Base-by-base conservation (phyloP, 768 basidiomycete genomes). In the Boletus eberwhitei region DNA sequence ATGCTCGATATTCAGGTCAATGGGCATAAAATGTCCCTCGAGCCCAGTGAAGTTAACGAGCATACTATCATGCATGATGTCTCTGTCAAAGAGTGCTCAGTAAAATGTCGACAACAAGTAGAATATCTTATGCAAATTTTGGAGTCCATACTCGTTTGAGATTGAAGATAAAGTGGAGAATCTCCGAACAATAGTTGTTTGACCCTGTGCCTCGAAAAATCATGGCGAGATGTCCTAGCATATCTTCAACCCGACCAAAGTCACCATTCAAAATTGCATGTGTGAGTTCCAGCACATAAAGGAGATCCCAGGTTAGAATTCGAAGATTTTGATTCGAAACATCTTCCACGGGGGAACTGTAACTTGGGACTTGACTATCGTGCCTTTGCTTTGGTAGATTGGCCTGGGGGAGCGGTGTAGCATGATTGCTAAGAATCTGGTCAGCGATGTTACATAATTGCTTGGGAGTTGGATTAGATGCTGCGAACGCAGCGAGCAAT, bases 1-100 rank as follows among this genome's bases (percentile, higher is more conserved):
- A 53, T 77, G 74, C 36, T 76, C 70, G 2, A 75, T 74, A 45
- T 77, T 75, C 2, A 72, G 9, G 39, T 76, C 70, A 12, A 74
- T 62, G 0, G 54, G 57, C 72, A 75, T 76, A 2, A 53, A 63
- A 48, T 75, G 71, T 0, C 73, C 71, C 8, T 65, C 53, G 1
- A 70, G 49, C 0, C 75, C 73, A 0, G 67, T 65, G 0, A 63
- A 26, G 38, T 75, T 74, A n/a, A 75, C 48, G 1, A 77, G 54
- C 66, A 72, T 71, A 50, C 12, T 39, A 11, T 39, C 38, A 9
- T 11, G 5, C 38, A 39, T 21, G 19, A 19, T 1, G 12, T 38
- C 5, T 31, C 9, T 34, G 11, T 14, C 34, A 34, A 3, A 34
- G 6, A 34, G 22, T 22, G 22, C 2, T 22, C 22, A 22, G 22